These are phyloP conservation scores for Zymoseptoria tritici DNA, from an alignment of 2,329 filamentous ascomycete species.

Conservation along the genomic window DNA sequence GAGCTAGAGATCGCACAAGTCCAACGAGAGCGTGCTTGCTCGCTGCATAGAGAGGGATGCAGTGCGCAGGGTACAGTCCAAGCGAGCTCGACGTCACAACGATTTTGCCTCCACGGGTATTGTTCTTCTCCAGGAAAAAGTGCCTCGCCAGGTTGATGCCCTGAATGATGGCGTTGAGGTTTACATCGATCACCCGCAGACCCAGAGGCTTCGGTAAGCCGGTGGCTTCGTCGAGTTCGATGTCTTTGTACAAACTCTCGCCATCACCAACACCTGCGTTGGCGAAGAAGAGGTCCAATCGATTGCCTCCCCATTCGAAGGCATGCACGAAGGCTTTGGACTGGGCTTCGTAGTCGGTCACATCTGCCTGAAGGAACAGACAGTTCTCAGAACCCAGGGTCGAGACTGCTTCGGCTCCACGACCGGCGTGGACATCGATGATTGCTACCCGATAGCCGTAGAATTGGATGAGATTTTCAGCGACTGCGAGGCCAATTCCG, in stretches of 20 bases:
- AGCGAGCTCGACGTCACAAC: slow-evolving; percentile 29
- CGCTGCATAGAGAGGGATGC: slow-evolving; percentile 14
- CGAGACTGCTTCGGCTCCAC: slow-evolving; percentile 9
- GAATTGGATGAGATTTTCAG: slow-evolving; percentile 18
- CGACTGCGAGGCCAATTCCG: slow-evolving; percentile 19
- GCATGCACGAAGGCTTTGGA: slow-evolving; percentile 34
- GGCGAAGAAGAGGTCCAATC: slow-evolving; percentile 37
- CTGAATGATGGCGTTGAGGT: slow-evolving; percentile 36
- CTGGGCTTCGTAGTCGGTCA: slow-evolving; percentile 34
- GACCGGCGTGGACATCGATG: slow-evolving; percentile 12
- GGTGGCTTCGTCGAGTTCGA: slow-evolving; percentile 21
- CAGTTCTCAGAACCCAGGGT: slow-evolving; percentile 13
- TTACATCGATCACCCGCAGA: slow-evolving; percentile 33
- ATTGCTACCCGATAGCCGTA: slow-evolving; percentile 17
- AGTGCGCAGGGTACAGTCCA: slow-evolving; percentile 15
- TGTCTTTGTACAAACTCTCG: slow-evolving; percentile 33
- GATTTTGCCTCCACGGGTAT: slow-evolving; percentile 31
- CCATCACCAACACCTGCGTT: slow-evolving; percentile 39
- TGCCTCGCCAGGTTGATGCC: slow-evolving; percentile 38
- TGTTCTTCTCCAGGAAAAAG: slow-evolving; percentile 33
- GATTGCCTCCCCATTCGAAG: slow-evolving; percentile 35
- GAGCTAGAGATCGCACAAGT: slow-evolving; percentile 26
- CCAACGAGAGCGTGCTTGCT: slow-evolving; percentile 25
- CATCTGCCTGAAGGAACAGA: slow-evolving; percentile 25
- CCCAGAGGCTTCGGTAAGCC: slow-evolving; percentile 30